A percentile compares a stretch with the other conserved stretches of the same genome.
These are phyloP conservation scores for Gaertneriomyces semiglobifer DNA, from an alignment of 192 early-diverging fungal genomes.

Conservation along the genomic window DNA sequence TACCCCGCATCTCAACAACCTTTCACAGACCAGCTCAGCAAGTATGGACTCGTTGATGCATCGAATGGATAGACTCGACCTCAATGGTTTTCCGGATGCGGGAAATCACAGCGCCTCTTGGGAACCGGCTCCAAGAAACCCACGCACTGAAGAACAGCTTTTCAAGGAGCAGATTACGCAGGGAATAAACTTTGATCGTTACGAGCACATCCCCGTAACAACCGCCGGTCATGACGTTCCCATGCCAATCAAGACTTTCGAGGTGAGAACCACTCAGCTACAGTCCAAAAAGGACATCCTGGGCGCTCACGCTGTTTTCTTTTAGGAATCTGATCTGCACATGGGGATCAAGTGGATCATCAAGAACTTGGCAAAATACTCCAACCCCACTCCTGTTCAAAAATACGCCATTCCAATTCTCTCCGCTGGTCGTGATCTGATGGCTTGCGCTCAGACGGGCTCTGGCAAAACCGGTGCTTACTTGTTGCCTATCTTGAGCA, in stretches of 20 bases:
- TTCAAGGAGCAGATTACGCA: slow-evolving; percentile 64
- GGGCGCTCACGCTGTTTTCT: background rate
- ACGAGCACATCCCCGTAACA: slow-evolving; percentile 94
- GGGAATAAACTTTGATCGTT: slow-evolving; percentile 98
- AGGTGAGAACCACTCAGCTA: slow-evolving; percentile 20
- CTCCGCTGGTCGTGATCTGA: slow-evolving; percentile 80
- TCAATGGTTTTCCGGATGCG: too few relatives aligned
- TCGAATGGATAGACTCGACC: too few relatives aligned
- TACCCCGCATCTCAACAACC: too few relatives aligned
- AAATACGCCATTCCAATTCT: slow-evolving; percentile 42
- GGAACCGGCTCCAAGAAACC: slow-evolving; percentile 8
- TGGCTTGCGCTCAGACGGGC: slow-evolving; percentile 98
- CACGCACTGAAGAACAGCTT: background rate
- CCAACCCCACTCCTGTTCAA: slow-evolving; percentile 91
- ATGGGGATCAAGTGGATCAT: slow-evolving; percentile 83
- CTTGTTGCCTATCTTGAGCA: slow-evolving; percentile 91
- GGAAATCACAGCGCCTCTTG: background rate
- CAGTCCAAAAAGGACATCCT: background rate
- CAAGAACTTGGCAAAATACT: slow-evolving; percentile 75
- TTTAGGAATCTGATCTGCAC: slow-evolving; percentile 65
- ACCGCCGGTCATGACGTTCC: slow-evolving; percentile 55
- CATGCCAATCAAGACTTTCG: slow-evolving; percentile 57
- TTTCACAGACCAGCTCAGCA: too few relatives aligned
- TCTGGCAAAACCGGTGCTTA: slow-evolving; percentile 94
- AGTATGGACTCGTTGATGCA: too few relatives aligned